phyloP scores from a whole-genome alignment of 75 land plant genomes.

The Selaginella moellendorffii region DNA sequence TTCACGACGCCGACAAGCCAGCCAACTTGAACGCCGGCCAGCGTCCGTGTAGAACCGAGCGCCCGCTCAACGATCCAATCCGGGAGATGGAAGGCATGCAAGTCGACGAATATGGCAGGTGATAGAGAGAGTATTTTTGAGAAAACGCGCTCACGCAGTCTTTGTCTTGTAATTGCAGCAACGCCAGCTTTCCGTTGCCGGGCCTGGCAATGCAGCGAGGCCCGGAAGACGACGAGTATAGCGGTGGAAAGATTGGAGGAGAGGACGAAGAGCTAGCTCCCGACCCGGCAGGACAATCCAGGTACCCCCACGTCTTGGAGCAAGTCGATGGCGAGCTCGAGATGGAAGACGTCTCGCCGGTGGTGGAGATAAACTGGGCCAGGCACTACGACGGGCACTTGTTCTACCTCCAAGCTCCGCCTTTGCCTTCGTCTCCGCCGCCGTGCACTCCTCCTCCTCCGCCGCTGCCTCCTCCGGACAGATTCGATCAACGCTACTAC shows the following conservation, averaged over 20 bases:
- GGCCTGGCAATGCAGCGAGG: conserved; percentile 46
- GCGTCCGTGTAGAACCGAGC: conserved; percentile 73
- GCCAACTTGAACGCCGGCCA: conserved; percentile 26
- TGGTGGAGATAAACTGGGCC: conserved; percentile 15
- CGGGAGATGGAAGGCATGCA: conserved; percentile 98
- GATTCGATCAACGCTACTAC: background rate
- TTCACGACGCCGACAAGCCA: conserved; percentile 46
- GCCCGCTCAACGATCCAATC: conserved; percentile 90
- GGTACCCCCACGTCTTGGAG: conserved; percentile 54
- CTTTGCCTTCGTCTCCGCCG: background rate
- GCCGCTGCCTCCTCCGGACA: background rate
- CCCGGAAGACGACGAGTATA: conserved; percentile 64
- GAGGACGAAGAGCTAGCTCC: background rate
- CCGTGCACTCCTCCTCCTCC: background rate
- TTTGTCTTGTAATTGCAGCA: conserved; percentile 40
- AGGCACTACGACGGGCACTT: conserved; percentile 2
- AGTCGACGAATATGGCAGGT: conserved; percentile 99
- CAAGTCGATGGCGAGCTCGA: conserved; percentile 94
- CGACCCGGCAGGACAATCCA: conserved; percentile 23
- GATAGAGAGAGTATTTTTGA: background rate
- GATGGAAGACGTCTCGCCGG: conserved; percentile 91
- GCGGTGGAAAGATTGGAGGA: conserved; percentile 25
- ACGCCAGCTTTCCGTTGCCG: conserved; percentile 73
- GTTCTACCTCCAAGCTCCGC: background rate
- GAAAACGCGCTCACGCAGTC: background rate